Base-by-base conservation (phyloP, 1,284 basidiomycete genomes). In the Chondrostereum purpureum region DNA sequence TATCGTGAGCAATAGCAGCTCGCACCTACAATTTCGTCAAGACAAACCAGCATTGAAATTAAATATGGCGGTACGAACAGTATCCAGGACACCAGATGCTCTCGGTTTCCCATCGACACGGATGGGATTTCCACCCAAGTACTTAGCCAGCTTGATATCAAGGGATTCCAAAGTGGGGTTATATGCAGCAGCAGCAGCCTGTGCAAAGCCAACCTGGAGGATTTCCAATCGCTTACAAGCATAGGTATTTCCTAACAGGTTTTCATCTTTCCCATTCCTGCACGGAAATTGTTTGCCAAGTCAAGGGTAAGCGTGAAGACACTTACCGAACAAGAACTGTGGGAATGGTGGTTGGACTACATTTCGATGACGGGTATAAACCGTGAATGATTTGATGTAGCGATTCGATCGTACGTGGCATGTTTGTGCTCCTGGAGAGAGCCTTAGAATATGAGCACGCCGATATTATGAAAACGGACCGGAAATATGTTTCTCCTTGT, bases 81-180 rank as follows among this genome's bases (percentile, higher is more conserved):
- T 90, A 59, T 91, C 88, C 51, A 91, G 65, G n/a, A 92, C 72
- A 4, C 88, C 88, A 13, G 81, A 87, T 4, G 84, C 80, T 48
- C 86, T 68, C 3, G 88, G 88, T 53, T 77, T 80, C 1, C 87
- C 86, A 51, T 91, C 86, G 3, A 91, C 65, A 13, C 86, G 75
- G 10, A 89, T 65, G 2, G 83, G 79, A 34, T 76, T 77, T 0
- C 82, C 84, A n/a, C 75, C 72, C 20, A 86, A 68, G 52, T 87
- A 87, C 53, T 80, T 83, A 1, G 81, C 80, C 4, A 91, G 46
- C 46, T 77, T 78, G 40, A 64, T 64, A 55, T 92, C 85, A 13
- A 90, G 63, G 17, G 67, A 67, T 51, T 79, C 75, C 1, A 92
- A 68, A 3, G 68, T 70, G n/a, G 71, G 72, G 48, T 89, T 89